Evolutionary conservation across 176 grass and related monocot genomes (phyloP), one percentile per base, ranked within the genome.

Genomic region (Pontederia crassipes): DNA sequence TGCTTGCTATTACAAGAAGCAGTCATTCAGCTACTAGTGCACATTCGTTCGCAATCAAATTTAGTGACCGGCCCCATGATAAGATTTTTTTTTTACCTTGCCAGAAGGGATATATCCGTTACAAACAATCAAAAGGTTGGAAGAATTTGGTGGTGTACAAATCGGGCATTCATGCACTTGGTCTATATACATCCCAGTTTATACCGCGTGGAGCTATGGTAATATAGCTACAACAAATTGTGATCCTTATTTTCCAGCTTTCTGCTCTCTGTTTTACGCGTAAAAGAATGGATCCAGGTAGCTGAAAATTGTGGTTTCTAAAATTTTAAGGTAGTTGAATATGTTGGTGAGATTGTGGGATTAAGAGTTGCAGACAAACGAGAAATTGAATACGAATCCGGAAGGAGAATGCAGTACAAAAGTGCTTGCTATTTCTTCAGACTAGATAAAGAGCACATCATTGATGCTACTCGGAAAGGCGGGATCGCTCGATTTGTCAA

Each of bases 401-500:
- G 83, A 71, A 81, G 81, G 64, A 80, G 79, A 8, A 77, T 85
- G 5, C 92, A 97, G 32, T 91, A 89, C 46, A 91, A 97, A 68
- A 85, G 76, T 59, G 81, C 84, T 4, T 91, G 92, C 54, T 97
- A 97, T 63, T 97, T 97, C 70, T 97, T 97, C 57, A 78, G 83
- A 65, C 85, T 97, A 18, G 92, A 88, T 61, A 87, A 64, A 80
- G 83, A 97, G 11, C 86, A 97, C 68, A 97, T 97, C 28, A 81
- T 97, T 64, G 92, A 97, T 68, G 92, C 87, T 48, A 97, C 92
- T 61, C 73, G 64, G 18, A 97, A 97, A 81, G 92, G 92, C 32
- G 87, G 92, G 9, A 91, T 97, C 53, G 87, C 92, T 26, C 85
- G 87, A 85, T 97, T 97, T 14, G 79, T 97, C 48, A 97, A 97